Evolutionary conservation across 1,284 basidiomycete species (phyloP), one percentile per base, ranked within the genome.

Genomic region (Ceratobasidium sp.): DNA sequence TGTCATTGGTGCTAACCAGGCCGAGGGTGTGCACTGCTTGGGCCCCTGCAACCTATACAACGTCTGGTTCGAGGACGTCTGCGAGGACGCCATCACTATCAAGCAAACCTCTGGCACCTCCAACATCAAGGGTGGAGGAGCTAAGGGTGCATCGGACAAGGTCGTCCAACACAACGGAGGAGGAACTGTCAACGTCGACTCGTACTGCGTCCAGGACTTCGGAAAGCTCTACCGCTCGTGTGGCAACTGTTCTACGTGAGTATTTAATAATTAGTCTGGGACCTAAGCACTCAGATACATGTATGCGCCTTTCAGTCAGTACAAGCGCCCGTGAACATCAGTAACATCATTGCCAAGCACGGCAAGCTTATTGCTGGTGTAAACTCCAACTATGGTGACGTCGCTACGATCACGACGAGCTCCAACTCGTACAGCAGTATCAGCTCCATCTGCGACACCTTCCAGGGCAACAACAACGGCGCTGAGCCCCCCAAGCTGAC

Each of bases 1-100:
- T 47, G 80, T 83, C 59, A 85, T 85, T 65, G 85, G 84, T 11
- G 79, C 82, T 29, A 82, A 84, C 78, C 84, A 84, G 73, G 79
- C 83, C 53, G 84, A 85, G 73, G 84, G 84, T 66, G 80, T 85
- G 65, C 84, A 85, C 76, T 85, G 84, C 76, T 80, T 84, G 53
- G 84, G 84, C 82, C 81, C 82, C 51, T 84, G 83, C 80, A 84
- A 64, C 8, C 82, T 53, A 72, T 81, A 84, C 71, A 82, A 84
- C 64, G 83, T 60, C 29, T 76, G 62, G 72, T 78, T 64, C 15
- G 59, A 75, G 45, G 73, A 73, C 62, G 73, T 75, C n/a, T 73
- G 65, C 27, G 74, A 77, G 67, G 77, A 73, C 31, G 71, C 84
- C 41, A 83, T 84, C 50, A 73, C 71, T 8, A 73, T 73, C 50